Conservation (phyloP, 176 grass and related monocot genomes). For the Eleusine indica region DNA sequence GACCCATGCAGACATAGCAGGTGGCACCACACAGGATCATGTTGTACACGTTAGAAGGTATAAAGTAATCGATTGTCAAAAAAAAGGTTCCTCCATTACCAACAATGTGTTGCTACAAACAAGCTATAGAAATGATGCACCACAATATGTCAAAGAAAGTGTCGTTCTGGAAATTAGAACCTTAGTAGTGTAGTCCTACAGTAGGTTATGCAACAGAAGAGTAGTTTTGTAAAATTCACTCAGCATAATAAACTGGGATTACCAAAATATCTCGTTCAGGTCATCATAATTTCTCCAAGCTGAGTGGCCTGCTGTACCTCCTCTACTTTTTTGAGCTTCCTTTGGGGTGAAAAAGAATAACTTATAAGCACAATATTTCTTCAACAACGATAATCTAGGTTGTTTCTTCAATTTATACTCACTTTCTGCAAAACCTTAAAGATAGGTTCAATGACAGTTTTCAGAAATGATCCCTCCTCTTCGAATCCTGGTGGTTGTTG, state of each 20-base stretch:
- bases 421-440: conserved; percentile 65
- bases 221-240: not conserved
- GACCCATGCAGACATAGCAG: not conserved
- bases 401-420: conserved; percentile 34
- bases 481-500: conserved; percentile 43
- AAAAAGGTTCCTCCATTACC: not conserved
- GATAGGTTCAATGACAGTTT: conserved; percentile 56
- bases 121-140: not conserved
- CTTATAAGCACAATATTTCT: conserved; percentile 35
- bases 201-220: not conserved
- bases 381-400: not conserved
- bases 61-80: not conserved
- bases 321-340: conserved; percentile 69
- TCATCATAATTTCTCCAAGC: conserved; percentile 84
- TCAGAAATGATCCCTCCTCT: conserved; percentile 65
- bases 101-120: not conserved
- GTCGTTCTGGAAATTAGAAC: not conserved
- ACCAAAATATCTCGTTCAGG: conserved; percentile 81
- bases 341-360: conserved; percentile 41
- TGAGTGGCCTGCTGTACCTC: conserved; percentile 70
- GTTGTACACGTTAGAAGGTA: not conserved
- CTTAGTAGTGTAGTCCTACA: not conserved
- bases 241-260: conserved; percentile 21
- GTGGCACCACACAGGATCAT: not conserved
- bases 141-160: conserved; percentile 12